These are phyloP conservation scores for Aspergillus baeticus DNA, from an alignment of 495 filamentous ascomycete genomes.

Conservation along the genomic window DNA sequence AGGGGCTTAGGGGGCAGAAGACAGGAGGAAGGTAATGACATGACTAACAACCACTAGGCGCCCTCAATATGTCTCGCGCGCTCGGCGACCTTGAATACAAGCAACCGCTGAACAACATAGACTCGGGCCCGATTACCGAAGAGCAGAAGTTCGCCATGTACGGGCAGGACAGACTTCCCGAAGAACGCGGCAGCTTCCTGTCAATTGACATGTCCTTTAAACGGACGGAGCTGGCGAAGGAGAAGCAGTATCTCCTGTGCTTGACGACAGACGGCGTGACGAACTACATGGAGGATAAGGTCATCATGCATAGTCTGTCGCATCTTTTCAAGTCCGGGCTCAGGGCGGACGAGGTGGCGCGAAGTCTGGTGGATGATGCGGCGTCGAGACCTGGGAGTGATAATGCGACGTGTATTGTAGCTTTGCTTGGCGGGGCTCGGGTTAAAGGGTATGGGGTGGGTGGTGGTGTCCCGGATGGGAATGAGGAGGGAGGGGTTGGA, in stretches of 20 bases:
- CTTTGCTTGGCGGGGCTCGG: constrained; percentile 6
- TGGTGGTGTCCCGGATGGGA: too few relatives aligned
- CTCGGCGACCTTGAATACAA: constrained; percentile 46
- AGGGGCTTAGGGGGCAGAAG: too few relatives aligned
- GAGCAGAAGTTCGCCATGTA: background rate
- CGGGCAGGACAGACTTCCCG: background rate
- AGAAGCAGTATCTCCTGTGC: constrained; percentile 1
- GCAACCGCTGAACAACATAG: constrained; percentile 31
- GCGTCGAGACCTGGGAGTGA: background rate
- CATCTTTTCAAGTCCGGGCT: background rate
- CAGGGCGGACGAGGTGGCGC: background rate
- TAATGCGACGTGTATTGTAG: constrained; percentile 12
- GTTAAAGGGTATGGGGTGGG: too few relatives aligned
- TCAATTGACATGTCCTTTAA: background rate
- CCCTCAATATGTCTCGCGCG: constrained; percentile 44
- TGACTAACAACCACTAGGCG: constrained; percentile 20
- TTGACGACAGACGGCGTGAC: constrained; percentile 15
- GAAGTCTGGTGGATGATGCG: background rate
- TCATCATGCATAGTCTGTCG: background rate
- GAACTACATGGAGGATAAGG: constrained; percentile 4
- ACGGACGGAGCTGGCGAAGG: background rate
- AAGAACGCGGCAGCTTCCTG: background rate
- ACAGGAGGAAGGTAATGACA: too few relatives aligned
- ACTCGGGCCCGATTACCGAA: background rate
- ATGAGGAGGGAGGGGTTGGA: too few relatives aligned